Conservation (phyloP, 2,329 filamentous ascomycete genomes). For the Colletotrichum filicis region DNA sequence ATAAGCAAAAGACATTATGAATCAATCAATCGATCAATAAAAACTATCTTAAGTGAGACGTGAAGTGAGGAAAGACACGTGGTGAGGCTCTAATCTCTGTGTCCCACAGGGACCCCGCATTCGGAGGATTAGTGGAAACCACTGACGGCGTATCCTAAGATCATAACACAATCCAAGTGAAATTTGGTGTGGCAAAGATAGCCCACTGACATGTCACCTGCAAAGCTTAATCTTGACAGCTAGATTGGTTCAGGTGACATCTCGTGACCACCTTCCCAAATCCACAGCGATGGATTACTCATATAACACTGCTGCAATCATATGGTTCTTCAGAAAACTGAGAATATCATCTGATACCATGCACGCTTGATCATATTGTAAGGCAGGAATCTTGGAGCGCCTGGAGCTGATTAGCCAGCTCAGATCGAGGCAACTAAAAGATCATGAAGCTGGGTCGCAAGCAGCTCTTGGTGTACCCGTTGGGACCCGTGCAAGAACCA, state of each 20-base stretch:
- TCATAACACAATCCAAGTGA: background rate
- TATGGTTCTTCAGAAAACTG: background rate
- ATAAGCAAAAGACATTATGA: constrained; percentile 7
- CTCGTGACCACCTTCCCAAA: constrained; percentile 4
- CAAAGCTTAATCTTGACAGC: background rate
- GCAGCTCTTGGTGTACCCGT: too few species aligned
- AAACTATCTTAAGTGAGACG: background rate
- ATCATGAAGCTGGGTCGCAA: too few species aligned
- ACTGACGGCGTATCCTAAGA: background rate
- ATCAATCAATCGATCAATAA: background rate
- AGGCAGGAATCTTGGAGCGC: too few species aligned
- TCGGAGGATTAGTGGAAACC: constrained; percentile 1
- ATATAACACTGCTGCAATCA: background rate
- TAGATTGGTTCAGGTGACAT: background rate
- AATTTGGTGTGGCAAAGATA: background rate
- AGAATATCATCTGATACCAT: too few species aligned
- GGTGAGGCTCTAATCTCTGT: constrained; percentile 3
- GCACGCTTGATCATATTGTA: too few species aligned
- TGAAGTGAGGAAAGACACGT: background rate
- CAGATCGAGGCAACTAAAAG: too few species aligned
- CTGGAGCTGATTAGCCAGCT: too few species aligned
- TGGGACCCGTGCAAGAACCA: too few species aligned
- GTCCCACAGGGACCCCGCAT: constrained; percentile 3
- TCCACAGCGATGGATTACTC: background rate
- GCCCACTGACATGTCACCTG: background rate